Percentiles rank a stretch among this genome's conserved stretches.
These are phyloP conservation scores for Ceratocystis ficicola DNA, from an alignment of 2,329 filamentous ascomycete species.

Conservation along the genomic window DNA sequence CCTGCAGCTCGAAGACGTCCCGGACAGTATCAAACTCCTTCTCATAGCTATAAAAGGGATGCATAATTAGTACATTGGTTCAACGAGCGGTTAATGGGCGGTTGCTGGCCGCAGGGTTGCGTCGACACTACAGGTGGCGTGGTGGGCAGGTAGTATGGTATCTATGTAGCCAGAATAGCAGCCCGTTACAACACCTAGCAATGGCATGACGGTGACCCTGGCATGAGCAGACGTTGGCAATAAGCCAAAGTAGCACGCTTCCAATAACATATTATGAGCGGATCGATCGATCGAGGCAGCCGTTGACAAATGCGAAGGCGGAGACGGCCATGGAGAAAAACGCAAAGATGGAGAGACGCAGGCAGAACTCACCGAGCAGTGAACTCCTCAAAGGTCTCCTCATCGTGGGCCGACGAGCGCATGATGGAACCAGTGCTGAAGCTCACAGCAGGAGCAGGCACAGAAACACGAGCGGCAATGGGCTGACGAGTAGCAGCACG, in stretches of 20 bases:
- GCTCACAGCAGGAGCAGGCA: conserved; percentile 36
- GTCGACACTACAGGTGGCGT: background rate
- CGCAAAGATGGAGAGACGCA: too few relatives aligned
- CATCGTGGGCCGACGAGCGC: conserved; percentile 54
- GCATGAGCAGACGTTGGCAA: background rate
- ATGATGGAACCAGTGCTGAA: conserved; percentile 51
- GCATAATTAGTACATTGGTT: conserved; percentile 13
- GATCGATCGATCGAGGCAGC: background rate
- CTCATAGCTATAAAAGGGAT: conserved; percentile 61
- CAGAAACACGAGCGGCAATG: conserved; percentile 44
- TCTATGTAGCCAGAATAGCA: background rate
- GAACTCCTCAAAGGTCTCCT: conserved; percentile 99
- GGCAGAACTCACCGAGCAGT: conserved; percentile 59
- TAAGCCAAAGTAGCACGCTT: background rate
- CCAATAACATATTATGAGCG: background rate
- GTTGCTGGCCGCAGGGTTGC: background rate
- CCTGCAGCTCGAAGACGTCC: conserved; percentile 99
- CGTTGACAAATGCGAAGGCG: background rate
- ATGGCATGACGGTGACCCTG: background rate
- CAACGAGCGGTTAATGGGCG: too few relatives aligned
- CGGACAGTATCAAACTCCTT: conserved; percentile 93
- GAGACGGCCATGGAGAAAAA: background rate
- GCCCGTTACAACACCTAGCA: background rate
- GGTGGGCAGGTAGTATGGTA: background rate
- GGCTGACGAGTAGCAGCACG: conserved; percentile 50